A percentile compares a stretch with the other conserved stretches of the same genome.
Conservation (phyloP, 176 grass and related monocot species). For the Miscanthus lutarioriparius region DNA sequence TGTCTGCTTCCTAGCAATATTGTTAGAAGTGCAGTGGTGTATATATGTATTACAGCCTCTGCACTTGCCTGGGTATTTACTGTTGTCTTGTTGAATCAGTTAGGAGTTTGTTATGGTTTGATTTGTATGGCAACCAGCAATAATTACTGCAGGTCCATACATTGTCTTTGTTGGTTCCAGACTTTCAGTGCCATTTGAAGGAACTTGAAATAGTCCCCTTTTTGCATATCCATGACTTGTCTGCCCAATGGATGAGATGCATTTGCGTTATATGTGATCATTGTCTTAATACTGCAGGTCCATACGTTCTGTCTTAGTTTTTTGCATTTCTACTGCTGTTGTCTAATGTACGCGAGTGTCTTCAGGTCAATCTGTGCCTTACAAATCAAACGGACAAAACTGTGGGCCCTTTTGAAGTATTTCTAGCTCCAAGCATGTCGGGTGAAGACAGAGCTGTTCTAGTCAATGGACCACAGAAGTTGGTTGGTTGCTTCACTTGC, state of each 20-base stretch:
- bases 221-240: constrained; percentile 23
- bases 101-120: background rate
- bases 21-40: background rate
- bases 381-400: constrained; percentile 86
- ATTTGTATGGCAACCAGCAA: background rate
- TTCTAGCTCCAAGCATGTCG: constrained; percentile 56
- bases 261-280: background rate
- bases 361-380: constrained; percentile 85
- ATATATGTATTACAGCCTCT: background rate
- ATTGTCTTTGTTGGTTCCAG: constrained; percentile 7
- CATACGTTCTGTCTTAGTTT: background rate
- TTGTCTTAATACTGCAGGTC: background rate
- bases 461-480: constrained; percentile 91
- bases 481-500: constrained; percentile 59
- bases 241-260: background rate
- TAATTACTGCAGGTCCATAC: constrained; percentile 20
- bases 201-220: constrained; percentile 1
- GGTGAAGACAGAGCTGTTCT: constrained; percentile 71
- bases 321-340: background rate
- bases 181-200: constrained; percentile 10
- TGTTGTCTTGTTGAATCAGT: background rate
- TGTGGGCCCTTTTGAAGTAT: constrained; percentile 96
- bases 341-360: constrained; percentile 22
- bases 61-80: constrained; percentile 5
- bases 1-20: background rate